Base-by-base conservation (phyloP, 805 yeast species). In the Metschnikowia colocasiae region DNA sequence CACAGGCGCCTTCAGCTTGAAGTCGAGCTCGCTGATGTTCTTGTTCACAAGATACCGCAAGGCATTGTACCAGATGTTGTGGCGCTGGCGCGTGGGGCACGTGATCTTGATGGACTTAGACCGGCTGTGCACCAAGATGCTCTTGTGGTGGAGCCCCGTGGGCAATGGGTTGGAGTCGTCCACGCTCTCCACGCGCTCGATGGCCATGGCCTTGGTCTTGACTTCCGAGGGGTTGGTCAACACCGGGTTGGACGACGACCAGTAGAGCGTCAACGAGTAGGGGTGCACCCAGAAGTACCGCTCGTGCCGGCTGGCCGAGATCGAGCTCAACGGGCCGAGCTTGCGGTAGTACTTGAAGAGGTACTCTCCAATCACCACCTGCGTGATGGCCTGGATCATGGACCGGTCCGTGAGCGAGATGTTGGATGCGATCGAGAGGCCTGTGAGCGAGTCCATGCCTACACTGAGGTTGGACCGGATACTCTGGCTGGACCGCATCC, bases 231-330 rank as follows among this genome's bases (percentile, higher is more conserved):
- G 86, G 55, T 85, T 83, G 3, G 81, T 77, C 40, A 85, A 62
- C 0, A 84, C 85, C 1, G 97, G 97, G 59, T 87, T 87, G 10
- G 82, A 75, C 4, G 79, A 75, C 3, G 92, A 83, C 99, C 99
- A 92, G 65, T 88, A 90, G 40, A 92, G 72, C 0, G 96, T 88
- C 71, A 89, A 69, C 7, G 94, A 85, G 65, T 91, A 91, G 3
- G 99, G 98, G 66, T 92, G 96, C 38, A 94, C 80, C 98, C 98
- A 94, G 76, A 92, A 92, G 69, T 81, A 92, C 54, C 97, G 78
- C 60, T 86, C 94, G 61, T 92, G 99, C 50, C 97, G 79, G 35
- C 79, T 78, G 43, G 89, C 94, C 0, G 92, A 79, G 18, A 88
- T 75, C 1, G 85, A 76, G 32, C 88, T 83, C 42, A 87, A 72